Conservation (phyloP, 2,329 filamentous ascomycete species). For the Cladorrhinum sp. region DNA sequence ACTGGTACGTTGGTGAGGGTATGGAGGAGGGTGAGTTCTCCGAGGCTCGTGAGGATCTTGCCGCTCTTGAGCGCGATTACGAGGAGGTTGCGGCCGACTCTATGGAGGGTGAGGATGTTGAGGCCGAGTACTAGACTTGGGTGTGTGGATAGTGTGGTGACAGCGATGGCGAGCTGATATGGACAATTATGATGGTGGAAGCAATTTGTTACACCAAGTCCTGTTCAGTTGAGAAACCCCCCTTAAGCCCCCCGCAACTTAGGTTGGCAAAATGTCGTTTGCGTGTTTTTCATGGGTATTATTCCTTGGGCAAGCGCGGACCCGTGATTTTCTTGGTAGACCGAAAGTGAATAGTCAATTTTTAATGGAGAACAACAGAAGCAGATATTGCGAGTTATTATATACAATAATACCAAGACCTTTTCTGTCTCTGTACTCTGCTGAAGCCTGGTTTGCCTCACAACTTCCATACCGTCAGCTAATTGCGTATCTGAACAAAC, state of each 20-base stretch:
- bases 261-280: slow-evolving; percentile 22
- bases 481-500: not conserved
- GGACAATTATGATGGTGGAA: slow-evolving; percentile 13
- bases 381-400: not conserved
- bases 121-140: slow-evolving; percentile 80
- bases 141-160: slow-evolving; percentile 10
- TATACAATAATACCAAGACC: not conserved
- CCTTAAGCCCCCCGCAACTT: slow-evolving; percentile 12
- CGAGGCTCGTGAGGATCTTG: slow-evolving; percentile 96
- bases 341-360: slow-evolving; percentile 27
- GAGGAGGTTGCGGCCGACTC: slow-evolving; percentile 97
- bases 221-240: slow-evolving; percentile 11
- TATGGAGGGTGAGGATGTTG: slow-evolving; percentile 79
- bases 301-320: slow-evolving; percentile 27
- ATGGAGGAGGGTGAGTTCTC: slow-evolving; percentile 99
- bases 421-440: not conserved
- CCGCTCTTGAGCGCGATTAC: slow-evolving; percentile 96
- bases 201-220: slow-evolving; percentile 10
- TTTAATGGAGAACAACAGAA: slow-evolving; percentile 25
- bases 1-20: slow-evolving; percentile 99
- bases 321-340: slow-evolving; percentile 26
- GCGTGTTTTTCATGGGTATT: slow-evolving; percentile 23
- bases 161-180: slow-evolving; percentile 17
- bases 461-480: no score
- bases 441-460: no score